Evolutionary conservation across 805 yeast species (phyloP).

Genomic region (Dipodascus geniculatus): DNA sequence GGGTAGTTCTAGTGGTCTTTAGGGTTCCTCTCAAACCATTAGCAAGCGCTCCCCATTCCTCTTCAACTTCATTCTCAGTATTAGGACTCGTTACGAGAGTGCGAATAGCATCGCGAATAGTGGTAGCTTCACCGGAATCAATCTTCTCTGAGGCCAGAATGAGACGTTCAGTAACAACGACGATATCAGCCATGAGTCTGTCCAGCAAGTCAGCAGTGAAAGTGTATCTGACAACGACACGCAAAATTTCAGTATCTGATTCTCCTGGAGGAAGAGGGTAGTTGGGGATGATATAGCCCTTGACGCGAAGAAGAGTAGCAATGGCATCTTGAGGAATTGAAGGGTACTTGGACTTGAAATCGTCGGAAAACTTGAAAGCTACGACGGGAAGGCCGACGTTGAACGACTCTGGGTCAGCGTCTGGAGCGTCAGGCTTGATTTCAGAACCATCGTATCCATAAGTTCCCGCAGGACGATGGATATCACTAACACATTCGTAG

Average conservation of each 20-base stretch:
- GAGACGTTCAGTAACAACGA: background rate
- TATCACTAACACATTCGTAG: slow-evolving; percentile 64
- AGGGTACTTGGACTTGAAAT: slow-evolving; percentile 49
- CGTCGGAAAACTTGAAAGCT: slow-evolving; percentile 61
- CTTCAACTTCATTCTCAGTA: background rate
- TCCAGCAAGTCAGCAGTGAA: slow-evolving; percentile 52
- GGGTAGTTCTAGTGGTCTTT: background rate
- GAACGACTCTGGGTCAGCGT: slow-evolving; percentile 28
- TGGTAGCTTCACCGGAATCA: background rate
- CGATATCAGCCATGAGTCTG: slow-evolving; percentile 49
- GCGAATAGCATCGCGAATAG: background rate
- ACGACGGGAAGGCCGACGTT: slow-evolving; percentile 83
- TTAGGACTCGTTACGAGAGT: background rate
- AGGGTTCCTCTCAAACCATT: background rate
- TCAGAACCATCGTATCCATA: slow-evolving; percentile 15
- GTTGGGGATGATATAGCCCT: slow-evolving; percentile 84
- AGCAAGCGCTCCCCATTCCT: background rate
- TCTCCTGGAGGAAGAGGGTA: slow-evolving; percentile 64
- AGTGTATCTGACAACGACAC: slow-evolving; percentile 73
- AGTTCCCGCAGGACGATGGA: slow-evolving; percentile 49
- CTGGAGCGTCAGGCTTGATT: slow-evolving; percentile 7
- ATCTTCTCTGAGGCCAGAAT: background rate
- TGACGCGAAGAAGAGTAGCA: slow-evolving; percentile 59
- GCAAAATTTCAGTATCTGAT: slow-evolving; percentile 52
- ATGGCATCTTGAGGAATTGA: slow-evolving; percentile 73